Percentiles rank a stretch among this genome's conserved stretches.
phyloP scores from a whole-genome alignment of 2,329 filamentous ascomycete species.

The Aspergillus alliaceus region DNA sequence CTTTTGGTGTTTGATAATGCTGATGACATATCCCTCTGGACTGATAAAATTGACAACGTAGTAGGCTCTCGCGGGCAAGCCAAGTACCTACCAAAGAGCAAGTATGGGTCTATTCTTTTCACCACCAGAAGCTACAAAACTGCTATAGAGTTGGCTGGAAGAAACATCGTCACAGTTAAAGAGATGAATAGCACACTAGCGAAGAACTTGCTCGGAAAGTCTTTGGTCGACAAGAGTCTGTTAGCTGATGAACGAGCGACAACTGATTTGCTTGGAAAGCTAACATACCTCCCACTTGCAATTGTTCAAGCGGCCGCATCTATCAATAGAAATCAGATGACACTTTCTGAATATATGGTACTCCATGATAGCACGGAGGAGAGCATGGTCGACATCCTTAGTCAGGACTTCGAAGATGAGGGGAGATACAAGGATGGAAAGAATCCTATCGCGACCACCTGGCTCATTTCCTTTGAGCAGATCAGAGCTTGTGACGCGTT shows the following conservation, averaged over 20 bases:
- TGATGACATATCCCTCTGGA: background rate
- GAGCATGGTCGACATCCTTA: background rate
- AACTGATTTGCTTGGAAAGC: background rate
- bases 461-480: background rate
- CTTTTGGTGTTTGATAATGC: background rate
- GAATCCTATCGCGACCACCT: background rate
- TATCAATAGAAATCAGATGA: background rate
- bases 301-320: background rate
- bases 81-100: background rate
- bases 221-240: background rate
- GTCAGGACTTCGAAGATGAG: background rate
- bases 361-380: background rate
- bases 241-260: background rate
- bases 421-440: background rate
- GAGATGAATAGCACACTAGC: background rate
- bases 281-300: background rate
- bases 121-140: background rate
- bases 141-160: background rate
- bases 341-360: background rate
- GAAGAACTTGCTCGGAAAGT: background rate
- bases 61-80: no score
- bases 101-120: background rate
- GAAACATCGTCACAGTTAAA: background rate
- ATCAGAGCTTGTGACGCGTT: background rate
- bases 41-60: background rate